Base-by-base conservation (phyloP, 192 early-diverging fungal genomes). In the Gigaspora rosea region DNA sequence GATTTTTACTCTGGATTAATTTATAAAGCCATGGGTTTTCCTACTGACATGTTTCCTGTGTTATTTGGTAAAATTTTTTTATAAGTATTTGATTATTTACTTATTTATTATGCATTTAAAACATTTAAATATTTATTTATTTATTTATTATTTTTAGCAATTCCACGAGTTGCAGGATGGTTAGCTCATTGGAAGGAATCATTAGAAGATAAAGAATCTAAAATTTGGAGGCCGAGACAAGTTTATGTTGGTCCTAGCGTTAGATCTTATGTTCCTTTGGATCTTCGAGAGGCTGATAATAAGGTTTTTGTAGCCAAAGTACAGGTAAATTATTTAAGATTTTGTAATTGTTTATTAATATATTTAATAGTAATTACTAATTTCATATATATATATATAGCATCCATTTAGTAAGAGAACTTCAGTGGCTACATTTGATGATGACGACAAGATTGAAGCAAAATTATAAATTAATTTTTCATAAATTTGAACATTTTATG, bases 41-140 rank as follows among this genome's bases (percentile, higher is more conserved):
- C 91, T 33, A 86, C 87, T 71, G 91, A 92, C 72, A 89, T 91
- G 81, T 92, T 92, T 85, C 91, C 91, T 27, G 91, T 92, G 1
- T 83, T 91, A 33, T 89, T 91, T 80, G 85, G 85, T 68, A 87
- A 85, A 78, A 81, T 81, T 47, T 58, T 73, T 1, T 9, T 32
- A 22, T 15, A 18, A 27, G 1, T 27, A 27, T 27, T 27, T 27
- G 27, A 27, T 0, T 27, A 27, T 27, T 27, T 27, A 1, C 27
- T 27, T 27, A 27, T 27, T n/a, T n/a, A 27, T 27, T 27, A n/a
- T 1, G 27, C 27, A 27, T 27, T 27, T 27, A 27, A 27, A 27
- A 0, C 27, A 27, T 10, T 35, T 36, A 6, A 8, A 13, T n/a
- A 58, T 33, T 59, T 20, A 15, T 73, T 18, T 36, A 13, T 27